These are phyloP conservation scores for Yamadazyma tumulicola DNA, from an alignment of 805 yeast genomes.

Conservation along the genomic window DNA sequence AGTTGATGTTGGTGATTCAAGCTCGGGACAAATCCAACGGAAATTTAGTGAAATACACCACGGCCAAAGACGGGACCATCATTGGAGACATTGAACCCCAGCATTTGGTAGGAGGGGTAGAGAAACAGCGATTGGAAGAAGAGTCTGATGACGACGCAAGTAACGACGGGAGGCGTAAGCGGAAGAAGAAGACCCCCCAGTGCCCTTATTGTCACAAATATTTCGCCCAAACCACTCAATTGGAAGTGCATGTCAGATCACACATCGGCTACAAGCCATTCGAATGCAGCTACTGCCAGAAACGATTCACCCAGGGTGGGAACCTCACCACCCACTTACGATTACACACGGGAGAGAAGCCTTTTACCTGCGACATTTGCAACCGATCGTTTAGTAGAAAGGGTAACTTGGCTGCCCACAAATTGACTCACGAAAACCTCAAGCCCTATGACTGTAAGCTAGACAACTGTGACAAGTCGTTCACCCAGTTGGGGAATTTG, in stretches of 20 bases:
- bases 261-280: constrained; percentile 87
- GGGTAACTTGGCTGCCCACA: constrained; percentile 89
- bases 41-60: constrained; percentile 48
- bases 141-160: constrained; percentile 18
- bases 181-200: constrained; percentile 52
- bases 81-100: constrained; percentile 42
- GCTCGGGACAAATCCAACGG: constrained; percentile 77
- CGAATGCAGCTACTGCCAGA: constrained; percentile 73
- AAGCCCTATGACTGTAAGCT: constrained; percentile 78
- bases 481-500: constrained; percentile 89
- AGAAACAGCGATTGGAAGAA: constrained; percentile 44
- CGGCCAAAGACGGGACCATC: constrained; percentile 67
- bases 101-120: constrained; percentile 77
- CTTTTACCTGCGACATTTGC: constrained; percentile 77
- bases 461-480: constrained; percentile 78
- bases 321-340: constrained; percentile 81
- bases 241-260: constrained; percentile 84
- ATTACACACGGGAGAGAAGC: constrained; percentile 90
- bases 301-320: constrained; percentile 87
- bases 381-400: constrained; percentile 78
- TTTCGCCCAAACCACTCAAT: constrained; percentile 86
- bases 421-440: constrained; percentile 72
- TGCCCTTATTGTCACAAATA: constrained; percentile 76
- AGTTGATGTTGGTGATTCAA: constrained; percentile 84
- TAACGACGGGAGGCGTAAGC: constrained; percentile 18